Conservation (phyloP, 2,329 filamentous ascomycete genomes). For the Gnomoniopsis sp. region DNA sequence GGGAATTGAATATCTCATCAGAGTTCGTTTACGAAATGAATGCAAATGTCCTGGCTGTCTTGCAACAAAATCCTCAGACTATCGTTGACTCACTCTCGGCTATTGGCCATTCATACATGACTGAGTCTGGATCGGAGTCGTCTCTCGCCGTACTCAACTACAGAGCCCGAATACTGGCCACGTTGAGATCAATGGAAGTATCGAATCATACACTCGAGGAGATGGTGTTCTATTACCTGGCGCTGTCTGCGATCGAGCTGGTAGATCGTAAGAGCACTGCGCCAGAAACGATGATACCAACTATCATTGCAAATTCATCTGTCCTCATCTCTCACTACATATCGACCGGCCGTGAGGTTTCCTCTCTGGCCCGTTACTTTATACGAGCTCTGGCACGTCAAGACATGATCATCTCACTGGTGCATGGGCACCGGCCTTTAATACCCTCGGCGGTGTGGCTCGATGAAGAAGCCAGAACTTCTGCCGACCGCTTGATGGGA, state of each 20-base stretch:
- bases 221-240: slow-evolving; percentile 26
- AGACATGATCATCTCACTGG: slow-evolving; percentile 28
- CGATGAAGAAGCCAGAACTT: slow-evolving; percentile 20
- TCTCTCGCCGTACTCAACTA: slow-evolving; percentile 25
- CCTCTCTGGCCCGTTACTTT: slow-evolving; percentile 28
- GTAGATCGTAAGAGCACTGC: slow-evolving; percentile 3
- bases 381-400: slow-evolving; percentile 29
- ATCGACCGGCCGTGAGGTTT: slow-evolving; percentile 21
- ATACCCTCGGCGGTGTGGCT: slow-evolving; percentile 27
- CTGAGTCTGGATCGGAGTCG: slow-evolving; percentile 13
- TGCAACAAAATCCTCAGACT: slow-evolving; percentile 26
- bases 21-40: slow-evolving; percentile 32
- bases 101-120: slow-evolving; percentile 27
- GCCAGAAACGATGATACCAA: slow-evolving; percentile 23
- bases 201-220: slow-evolving; percentile 25
- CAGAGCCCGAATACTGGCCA: slow-evolving; percentile 27
- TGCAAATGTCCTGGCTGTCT: slow-evolving; percentile 25
- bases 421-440: slow-evolving; percentile 21
- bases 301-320: slow-evolving; percentile 22
- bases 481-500: slow-evolving; percentile 29
- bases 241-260: slow-evolving; percentile 29
- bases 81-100: slow-evolving; percentile 28
- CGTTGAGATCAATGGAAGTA: slow-evolving; percentile 22
- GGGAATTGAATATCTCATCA: slow-evolving; percentile 26
- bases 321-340: slow-evolving; percentile 25